A percentile compares a stretch with the other conserved stretches of the same genome.
These are phyloP conservation scores for Colletotrichum theobromicola DNA, from an alignment of 2,329 filamentous ascomycete genomes.

Conservation along the genomic window DNA sequence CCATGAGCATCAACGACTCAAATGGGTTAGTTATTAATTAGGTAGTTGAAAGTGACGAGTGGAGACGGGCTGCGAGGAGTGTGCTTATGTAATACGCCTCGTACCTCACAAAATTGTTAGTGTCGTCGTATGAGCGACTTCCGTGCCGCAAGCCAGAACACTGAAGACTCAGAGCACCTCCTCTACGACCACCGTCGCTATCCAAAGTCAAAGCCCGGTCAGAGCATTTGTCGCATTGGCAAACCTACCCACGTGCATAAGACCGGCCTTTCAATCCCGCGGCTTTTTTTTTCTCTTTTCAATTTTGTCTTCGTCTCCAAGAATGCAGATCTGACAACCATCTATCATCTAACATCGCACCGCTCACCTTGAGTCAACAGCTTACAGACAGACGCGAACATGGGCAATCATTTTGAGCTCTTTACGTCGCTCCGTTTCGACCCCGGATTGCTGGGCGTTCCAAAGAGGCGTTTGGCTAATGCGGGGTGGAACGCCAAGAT, in stretches of 20 bases:
- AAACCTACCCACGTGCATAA: background rate
- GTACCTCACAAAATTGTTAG: background rate
- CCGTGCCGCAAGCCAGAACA: background rate
- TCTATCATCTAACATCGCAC: background rate
- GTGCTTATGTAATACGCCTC: background rate
- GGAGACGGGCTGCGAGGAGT: background rate
- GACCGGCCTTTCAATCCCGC: background rate
- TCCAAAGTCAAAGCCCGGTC: background rate
- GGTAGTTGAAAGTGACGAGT: background rate
- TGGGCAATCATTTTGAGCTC: conserved; percentile 59
- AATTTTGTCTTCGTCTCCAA: background rate
- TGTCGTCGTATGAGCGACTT: background rate
- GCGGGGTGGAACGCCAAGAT: conserved; percentile 58
- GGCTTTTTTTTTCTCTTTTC: background rate
- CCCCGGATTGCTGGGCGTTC: conserved; percentile 53
- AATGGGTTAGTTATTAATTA: no score
- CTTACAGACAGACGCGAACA: conserved; percentile 19
- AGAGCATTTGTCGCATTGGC: background rate
- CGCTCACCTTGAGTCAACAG: background rate
- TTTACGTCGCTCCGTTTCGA: conserved; percentile 80
- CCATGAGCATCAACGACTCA: background rate
- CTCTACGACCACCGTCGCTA: background rate
- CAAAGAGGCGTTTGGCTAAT: conserved; percentile 39
- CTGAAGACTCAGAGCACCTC: background rate
- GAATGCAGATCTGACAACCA: background rate